phyloP scores from a whole-genome alignment of 805 yeast species.

The Pichia cephalocereana region DNA sequence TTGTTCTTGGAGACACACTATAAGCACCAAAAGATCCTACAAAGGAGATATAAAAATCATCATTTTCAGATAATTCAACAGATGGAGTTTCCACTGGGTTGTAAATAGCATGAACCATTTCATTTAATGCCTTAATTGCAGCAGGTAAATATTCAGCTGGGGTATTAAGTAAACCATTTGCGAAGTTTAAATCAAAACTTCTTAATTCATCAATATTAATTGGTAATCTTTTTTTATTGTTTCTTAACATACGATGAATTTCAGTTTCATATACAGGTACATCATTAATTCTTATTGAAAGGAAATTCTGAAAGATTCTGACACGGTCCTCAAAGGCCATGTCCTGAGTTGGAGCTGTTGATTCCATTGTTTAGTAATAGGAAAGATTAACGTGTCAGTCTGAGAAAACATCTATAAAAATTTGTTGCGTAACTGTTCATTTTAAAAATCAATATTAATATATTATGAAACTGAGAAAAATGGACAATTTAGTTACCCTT shows the following conservation, averaged over 20 bases:
- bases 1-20: conserved; percentile 78
- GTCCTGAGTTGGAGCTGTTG: background rate
- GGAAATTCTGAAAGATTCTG: conserved; percentile 79
- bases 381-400: too few species aligned
- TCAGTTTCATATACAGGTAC: conserved; percentile 54
- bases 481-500: background rate
- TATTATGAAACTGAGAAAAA: background rate
- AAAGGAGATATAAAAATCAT: conserved; percentile 67
- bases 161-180: conserved; percentile 61
- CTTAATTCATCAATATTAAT: conserved; percentile 83
- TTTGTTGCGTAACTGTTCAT: too few species aligned
- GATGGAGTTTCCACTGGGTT: conserved; percentile 49
- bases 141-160: conserved; percentile 90
- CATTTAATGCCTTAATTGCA: conserved; percentile 76
- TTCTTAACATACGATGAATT: conserved; percentile 64
- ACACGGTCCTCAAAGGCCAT: conserved; percentile 64
- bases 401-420: too few species aligned
- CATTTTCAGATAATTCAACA: conserved; percentile 46
- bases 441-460: too few species aligned
- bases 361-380: background rate
- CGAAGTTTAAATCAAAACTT: conserved; percentile 64
- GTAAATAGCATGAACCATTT: conserved; percentile 64
- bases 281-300: conserved; percentile 43
- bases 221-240: conserved; percentile 55
- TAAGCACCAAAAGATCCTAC: conserved; percentile 89